Conservation (phyloP, 192 early-diverging fungal genomes). For the Spizellomyces sp. region DNA sequence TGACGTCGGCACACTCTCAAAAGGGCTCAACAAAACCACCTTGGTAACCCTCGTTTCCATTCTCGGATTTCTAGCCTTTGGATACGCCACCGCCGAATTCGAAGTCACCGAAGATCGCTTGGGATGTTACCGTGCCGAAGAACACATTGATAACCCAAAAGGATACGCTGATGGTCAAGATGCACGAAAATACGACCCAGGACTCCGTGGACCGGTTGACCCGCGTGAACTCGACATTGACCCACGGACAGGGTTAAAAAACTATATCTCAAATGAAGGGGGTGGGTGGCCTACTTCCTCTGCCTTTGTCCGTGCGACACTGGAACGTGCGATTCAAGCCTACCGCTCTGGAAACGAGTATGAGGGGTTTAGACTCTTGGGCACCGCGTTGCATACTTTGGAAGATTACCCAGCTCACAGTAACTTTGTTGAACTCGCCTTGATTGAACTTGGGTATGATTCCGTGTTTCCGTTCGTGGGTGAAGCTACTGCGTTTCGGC, state of each 20-base stretch:
- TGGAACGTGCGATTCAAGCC: slow-evolving; percentile 17
- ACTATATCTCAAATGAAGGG: slow-evolving; percentile 33
- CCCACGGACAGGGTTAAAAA: slow-evolving; percentile 30
- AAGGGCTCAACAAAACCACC: slow-evolving; percentile 16
- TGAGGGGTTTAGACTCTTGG: slow-evolving; percentile 28
- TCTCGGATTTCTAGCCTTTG: slow-evolving; percentile 24
- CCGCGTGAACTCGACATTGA: slow-evolving; percentile 29
- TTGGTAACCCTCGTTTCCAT: slow-evolving; percentile 29
- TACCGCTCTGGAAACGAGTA: slow-evolving; percentile 14
- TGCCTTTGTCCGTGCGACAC: slow-evolving; percentile 23
- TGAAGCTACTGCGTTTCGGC: slow-evolving; percentile 26
- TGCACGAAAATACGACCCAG: slow-evolving; percentile 23
- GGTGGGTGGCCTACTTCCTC: slow-evolving; percentile 36
- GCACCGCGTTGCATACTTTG: slow-evolving; percentile 28
- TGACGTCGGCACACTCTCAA: slow-evolving; percentile 34
- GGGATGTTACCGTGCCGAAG: slow-evolving; percentile 34
- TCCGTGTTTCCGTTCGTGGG: slow-evolving; percentile 35
- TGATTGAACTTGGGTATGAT: slow-evolving; percentile 29
- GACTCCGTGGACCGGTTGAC: slow-evolving; percentile 27
- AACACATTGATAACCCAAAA: slow-evolving; percentile 39
- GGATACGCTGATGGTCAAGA: slow-evolving; percentile 30
- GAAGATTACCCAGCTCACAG: slow-evolving; percentile 36
- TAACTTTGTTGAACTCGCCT: slow-evolving; percentile 28
- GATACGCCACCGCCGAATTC: slow-evolving; percentile 33
- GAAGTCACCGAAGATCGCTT: slow-evolving; percentile 33